phyloP scores from a whole-genome alignment of 2,329 filamentous ascomycete genomes.

The Neonectria coccinea region DNA sequence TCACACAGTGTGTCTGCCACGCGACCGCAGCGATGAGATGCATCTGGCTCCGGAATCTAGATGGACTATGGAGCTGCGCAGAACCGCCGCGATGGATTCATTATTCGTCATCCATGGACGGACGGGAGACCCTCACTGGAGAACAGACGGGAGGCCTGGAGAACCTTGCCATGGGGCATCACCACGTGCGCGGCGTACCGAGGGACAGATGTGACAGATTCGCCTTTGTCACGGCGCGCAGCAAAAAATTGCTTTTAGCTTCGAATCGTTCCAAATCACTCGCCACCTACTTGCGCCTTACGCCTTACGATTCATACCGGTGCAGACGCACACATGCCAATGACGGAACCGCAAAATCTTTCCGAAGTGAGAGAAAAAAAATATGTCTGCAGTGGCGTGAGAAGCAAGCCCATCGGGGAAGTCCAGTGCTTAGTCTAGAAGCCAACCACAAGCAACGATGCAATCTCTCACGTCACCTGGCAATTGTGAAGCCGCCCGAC shows the following conservation, averaged over 20 bases:
- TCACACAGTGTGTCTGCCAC: neutral
- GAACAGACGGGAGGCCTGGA: constrained; percentile 2
- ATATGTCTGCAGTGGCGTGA: constrained; percentile 11
- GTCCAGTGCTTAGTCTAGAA: neutral
- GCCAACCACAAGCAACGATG: constrained; percentile 2
- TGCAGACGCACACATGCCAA: neutral
- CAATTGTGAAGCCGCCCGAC: neutral
- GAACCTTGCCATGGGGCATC: constrained; percentile 12
- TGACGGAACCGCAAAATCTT: neutral
- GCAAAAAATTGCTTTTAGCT: neutral
- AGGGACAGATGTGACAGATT: constrained; percentile 23
- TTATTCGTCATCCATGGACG: neutral
- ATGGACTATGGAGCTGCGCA: neutral
- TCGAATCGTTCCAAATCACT: neutral
- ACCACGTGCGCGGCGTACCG: constrained; percentile 11
- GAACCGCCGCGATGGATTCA: neutral
- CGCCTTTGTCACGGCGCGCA: constrained; percentile 17
- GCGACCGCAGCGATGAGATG: neutral
- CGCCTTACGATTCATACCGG: neutral
- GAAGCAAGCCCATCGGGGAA: neutral
- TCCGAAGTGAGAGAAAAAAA: neutral
- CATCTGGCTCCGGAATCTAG: neutral
- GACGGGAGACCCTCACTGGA: constrained; percentile 10
- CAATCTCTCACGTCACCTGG: neutral
- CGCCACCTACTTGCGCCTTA: constrained; percentile 3